These are phyloP conservation scores for Hippophae gyantsensis DNA, from an alignment of 306 rosid genomes.

Conservation along the genomic window DNA sequence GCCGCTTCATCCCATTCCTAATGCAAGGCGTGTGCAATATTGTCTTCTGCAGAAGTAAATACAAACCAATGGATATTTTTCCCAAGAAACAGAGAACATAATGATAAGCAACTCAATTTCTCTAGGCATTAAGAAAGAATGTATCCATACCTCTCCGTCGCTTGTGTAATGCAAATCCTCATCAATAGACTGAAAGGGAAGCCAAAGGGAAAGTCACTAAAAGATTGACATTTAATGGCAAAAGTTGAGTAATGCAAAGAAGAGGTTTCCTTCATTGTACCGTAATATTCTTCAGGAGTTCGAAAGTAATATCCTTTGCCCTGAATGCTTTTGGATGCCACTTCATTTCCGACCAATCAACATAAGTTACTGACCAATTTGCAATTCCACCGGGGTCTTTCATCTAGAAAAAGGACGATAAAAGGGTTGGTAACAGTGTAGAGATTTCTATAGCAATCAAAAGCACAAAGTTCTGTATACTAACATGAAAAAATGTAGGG, in stretches of 20 bases:
- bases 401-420: conserved; percentile 37
- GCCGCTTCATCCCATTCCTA: conserved; percentile 43
- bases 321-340: conserved; percentile 53
- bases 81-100: background rate
- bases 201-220: background rate
- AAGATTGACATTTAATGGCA: background rate
- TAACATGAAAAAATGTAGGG: conserved; percentile 67
- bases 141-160: conserved; percentile 22
- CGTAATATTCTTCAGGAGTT: conserved; percentile 46
- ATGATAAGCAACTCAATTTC: background rate
- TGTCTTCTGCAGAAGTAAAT: conserved; percentile 21
- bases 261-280: conserved; percentile 9
- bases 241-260: background rate
- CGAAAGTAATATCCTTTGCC: conserved; percentile 34
- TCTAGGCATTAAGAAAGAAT: background rate
- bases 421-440: background rate
- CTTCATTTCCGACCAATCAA: conserved; percentile 54
- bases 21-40: conserved; percentile 22
- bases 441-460: background rate
- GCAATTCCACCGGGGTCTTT: conserved; percentile 76
- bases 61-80: background rate
- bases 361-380: conserved; percentile 46
- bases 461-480: conserved; percentile 16
- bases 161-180: conserved; percentile 28
- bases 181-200: conserved; percentile 32